Conservation (phyloP, 1,284 basidiomycete genomes). For the Marasmius tenuissimus region DNA sequence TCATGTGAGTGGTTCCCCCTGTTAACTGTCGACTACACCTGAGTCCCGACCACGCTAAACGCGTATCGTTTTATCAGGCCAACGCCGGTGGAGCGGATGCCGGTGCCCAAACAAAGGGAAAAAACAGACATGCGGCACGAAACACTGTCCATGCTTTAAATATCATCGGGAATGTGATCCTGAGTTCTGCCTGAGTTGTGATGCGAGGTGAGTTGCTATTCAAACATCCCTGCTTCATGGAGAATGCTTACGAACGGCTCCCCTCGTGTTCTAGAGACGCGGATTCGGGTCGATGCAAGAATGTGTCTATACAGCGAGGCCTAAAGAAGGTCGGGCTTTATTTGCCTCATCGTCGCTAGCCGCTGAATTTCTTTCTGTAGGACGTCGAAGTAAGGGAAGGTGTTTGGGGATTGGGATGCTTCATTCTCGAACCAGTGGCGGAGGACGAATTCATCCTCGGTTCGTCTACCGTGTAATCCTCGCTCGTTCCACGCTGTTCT, state of each 20-base stretch:
- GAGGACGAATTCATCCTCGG: constrained; percentile 38
- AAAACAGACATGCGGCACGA: constrained; percentile 22
- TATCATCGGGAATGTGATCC: constrained; percentile 42
- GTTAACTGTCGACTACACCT: no score
- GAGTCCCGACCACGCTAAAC: constrained; percentile 1
- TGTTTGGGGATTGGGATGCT: constrained; percentile 43
- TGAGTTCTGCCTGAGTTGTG: constrained; percentile 29
- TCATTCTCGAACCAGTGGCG: constrained; percentile 31
- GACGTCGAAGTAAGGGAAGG: constrained; percentile 33
- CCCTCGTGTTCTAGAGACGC: constrained; percentile 3
- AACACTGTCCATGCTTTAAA: constrained; percentile 35
- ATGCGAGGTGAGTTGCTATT: constrained; percentile 28
- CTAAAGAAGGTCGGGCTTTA: constrained; percentile 14
- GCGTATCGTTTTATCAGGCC: constrained; percentile 25
- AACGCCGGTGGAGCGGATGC: constrained; percentile 40
- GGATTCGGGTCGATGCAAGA: constrained; percentile 15
- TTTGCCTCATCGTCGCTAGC: background rate
- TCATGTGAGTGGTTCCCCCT: constrained; percentile 29
- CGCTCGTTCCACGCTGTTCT: background rate
- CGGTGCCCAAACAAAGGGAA: constrained; percentile 28
- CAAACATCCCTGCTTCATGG: no score
- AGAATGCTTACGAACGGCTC: background rate
- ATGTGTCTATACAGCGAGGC: constrained; percentile 20
- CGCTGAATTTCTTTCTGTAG: constrained; percentile 17
- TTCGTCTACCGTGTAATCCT: constrained; percentile 15